Percentiles rank a stretch among this genome's conserved stretches.
Conservation (phyloP, 352 stramenopile genomes). For the Blastocystis sp. region DNA sequence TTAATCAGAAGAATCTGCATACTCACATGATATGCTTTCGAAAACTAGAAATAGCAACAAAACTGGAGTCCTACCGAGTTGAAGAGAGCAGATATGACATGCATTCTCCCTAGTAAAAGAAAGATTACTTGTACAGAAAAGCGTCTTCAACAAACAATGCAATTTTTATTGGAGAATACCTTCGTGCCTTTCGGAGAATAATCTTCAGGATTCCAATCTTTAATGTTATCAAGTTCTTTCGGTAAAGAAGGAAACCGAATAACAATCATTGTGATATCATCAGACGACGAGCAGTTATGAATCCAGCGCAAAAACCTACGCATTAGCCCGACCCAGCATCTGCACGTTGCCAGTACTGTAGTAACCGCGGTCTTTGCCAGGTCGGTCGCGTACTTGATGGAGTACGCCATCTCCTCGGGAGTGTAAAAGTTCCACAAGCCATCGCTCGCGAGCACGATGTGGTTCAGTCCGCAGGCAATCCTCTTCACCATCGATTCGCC, state of each 20-base stretch:
- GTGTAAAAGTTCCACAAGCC: conserved; percentile 33
- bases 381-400: conserved; percentile 7
- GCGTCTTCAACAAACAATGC: not conserved
- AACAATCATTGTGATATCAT: conserved; percentile 37
- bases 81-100: not conserved
- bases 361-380: not conserved
- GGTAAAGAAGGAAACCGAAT: not conserved
- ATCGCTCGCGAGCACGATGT: conserved; percentile 7
- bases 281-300: not conserved
- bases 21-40: not conserved
- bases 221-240: not conserved
- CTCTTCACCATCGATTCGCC: not conserved
- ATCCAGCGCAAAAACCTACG: conserved; percentile 27
- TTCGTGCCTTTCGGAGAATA: not conserved
- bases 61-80: not conserved
- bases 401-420: not conserved
- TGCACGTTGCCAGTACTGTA: not conserved
- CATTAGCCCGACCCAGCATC: not conserved
- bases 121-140: not conserved
- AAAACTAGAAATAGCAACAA: not conserved
- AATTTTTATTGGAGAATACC: conserved; percentile 2
- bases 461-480: not conserved
- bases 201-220: not conserved
- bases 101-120: not conserved
- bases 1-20: conserved; percentile 49